Conservation (phyloP, 805 yeast genomes). For the Pichia phayaonensis region DNA sequence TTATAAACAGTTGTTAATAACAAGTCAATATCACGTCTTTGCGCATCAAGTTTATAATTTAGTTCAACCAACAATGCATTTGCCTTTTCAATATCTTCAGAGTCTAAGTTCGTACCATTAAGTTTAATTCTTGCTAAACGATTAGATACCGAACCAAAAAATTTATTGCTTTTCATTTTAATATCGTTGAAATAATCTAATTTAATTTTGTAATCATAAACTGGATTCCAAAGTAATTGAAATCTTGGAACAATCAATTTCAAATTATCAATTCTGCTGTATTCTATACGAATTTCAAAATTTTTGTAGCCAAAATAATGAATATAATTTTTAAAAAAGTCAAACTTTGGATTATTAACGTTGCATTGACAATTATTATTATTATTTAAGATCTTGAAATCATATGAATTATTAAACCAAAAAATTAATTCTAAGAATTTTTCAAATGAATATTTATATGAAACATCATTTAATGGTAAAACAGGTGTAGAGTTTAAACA, state of each 20-base stretch:
- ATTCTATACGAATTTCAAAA: slow-evolving; percentile 71
- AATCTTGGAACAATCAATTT: slow-evolving; percentile 75
- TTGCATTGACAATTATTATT: slow-evolving; percentile 42
- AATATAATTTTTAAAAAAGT: slow-evolving; percentile 72
- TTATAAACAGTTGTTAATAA: slow-evolving; percentile 47
- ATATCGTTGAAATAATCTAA: slow-evolving; percentile 52
- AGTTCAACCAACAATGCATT: slow-evolving; percentile 49
- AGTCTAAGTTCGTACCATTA: slow-evolving; percentile 50
- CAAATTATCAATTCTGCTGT: slow-evolving; percentile 63
- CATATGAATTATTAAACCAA: slow-evolving; percentile 35
- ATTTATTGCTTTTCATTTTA: slow-evolving; percentile 41
- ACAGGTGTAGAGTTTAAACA: slow-evolving; percentile 75
- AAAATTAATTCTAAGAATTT: slow-evolving; percentile 83
- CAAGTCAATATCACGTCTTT: slow-evolving; percentile 37
- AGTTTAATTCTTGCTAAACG: slow-evolving; percentile 72
- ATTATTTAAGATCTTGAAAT: slow-evolving; percentile 6
- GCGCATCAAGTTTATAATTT: slow-evolving; percentile 43
- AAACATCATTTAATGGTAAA: slow-evolving; percentile 71
- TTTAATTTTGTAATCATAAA: slow-evolving; percentile 60
- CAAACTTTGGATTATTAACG: slow-evolving; percentile 39
- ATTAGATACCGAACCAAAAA: slow-evolving; percentile 66
- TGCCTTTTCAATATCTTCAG: slow-evolving; percentile 67
- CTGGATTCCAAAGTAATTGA: slow-evolving; percentile 63
- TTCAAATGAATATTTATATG: slow-evolving; percentile 90
- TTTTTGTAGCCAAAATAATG: slow-evolving; percentile 80